Base-by-base conservation (phyloP, 106 monocot genomes). In the Amphibolis antarctica region DNA sequence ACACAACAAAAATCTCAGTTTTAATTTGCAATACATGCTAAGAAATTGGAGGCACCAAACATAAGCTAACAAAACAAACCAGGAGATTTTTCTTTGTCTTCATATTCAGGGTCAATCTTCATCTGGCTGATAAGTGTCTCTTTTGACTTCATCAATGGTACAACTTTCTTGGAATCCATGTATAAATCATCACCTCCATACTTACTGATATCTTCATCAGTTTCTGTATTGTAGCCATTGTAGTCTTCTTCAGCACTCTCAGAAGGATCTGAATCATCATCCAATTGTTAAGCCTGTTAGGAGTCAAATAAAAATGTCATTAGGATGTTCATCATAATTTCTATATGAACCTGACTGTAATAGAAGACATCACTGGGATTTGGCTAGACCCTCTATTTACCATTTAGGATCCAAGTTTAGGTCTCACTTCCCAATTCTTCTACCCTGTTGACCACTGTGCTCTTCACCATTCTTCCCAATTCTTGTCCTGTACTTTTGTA, bases 401-500 rank as follows among this genome's bases (percentile, higher is more conserved):
- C n/a, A n/a, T n/a, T n/a, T n/a, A n/a, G n/a, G n/a, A n/a, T n/a
- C n/a, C n/a, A n/a, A n/a, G n/a, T n/a, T n/a, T n/a, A n/a, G n/a
- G n/a, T n/a, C n/a, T n/a, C n/a, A n/a, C n/a, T n/a, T n/a, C n/a
- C n/a, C n/a, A n/a, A n/a, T n/a, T n/a, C n/a, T n/a, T n/a, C n/a
- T n/a, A n/a, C n/a, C n/a, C n/a, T n/a, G n/a, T n/a, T n/a, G n/a
- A n/a, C n/a, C n/a, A n/a, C n/a, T 70, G 63, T 73, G 64, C 47
- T 54, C 60, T 59, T 71, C 79, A 13, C 74, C 64, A n/a, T n/a
- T n/a, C 44, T 62, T 54, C 22, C 71, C 64, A 64, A n/a, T 48
- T 68, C 71, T 75, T 91, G 87, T 12, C 98, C 91, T 14, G 91
- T 98, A 91, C 98, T 91, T 13, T 91, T 84, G 69, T 91, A 98